Conservation (phyloP, 2,329 filamentous ascomycete genomes). For the Onygena corvina region DNA sequence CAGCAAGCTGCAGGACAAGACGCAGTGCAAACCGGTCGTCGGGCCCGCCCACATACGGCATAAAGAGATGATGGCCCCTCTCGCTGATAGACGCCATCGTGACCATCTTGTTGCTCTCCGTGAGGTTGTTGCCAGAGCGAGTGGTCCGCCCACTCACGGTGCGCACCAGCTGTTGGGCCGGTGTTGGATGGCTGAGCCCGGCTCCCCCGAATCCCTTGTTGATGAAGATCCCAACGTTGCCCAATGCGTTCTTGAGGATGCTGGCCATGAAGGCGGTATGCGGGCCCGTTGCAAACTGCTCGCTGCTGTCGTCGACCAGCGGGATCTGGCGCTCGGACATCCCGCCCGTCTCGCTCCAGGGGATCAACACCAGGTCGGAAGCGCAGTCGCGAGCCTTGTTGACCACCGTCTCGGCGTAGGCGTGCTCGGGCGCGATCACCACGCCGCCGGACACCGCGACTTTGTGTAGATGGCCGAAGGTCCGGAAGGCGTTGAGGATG, state of each 20-base stretch:
- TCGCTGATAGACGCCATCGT: conserved; percentile 49
- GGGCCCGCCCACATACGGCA: conserved; percentile 71
- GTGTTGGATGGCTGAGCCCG: conserved; percentile 19
- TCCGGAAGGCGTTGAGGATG: conserved; percentile 80
- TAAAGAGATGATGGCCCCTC: conserved; percentile 69
- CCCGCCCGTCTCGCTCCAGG: conserved; percentile 76
- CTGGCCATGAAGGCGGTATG: conserved; percentile 65
- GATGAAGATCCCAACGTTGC: conserved; percentile 66
- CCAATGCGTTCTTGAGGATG: conserved; percentile 51
- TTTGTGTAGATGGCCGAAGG: conserved; percentile 73
- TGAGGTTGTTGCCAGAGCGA: no score
- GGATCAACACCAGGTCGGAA: conserved; percentile 67
- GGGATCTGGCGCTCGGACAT: conserved; percentile 53
- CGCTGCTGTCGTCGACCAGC: conserved; percentile 41
- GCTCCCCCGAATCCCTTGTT: conserved; percentile 52
- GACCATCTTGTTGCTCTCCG: no score
- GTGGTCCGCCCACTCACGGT: no score
- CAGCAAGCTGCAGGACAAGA: conserved; percentile 71
- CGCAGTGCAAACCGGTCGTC: conserved; percentile 72
- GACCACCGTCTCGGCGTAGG: conserved; percentile 66
- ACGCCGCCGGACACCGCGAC: conserved; percentile 72
- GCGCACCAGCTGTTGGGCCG: conserved; percentile 34
- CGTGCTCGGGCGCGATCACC: conserved; percentile 62
- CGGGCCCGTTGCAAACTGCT: conserved; percentile 46
- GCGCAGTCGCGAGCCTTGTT: conserved; percentile 56